These are phyloP conservation scores for Fusarium compactum DNA, from an alignment of 2,329 filamentous ascomycete genomes.

Conservation along the genomic window DNA sequence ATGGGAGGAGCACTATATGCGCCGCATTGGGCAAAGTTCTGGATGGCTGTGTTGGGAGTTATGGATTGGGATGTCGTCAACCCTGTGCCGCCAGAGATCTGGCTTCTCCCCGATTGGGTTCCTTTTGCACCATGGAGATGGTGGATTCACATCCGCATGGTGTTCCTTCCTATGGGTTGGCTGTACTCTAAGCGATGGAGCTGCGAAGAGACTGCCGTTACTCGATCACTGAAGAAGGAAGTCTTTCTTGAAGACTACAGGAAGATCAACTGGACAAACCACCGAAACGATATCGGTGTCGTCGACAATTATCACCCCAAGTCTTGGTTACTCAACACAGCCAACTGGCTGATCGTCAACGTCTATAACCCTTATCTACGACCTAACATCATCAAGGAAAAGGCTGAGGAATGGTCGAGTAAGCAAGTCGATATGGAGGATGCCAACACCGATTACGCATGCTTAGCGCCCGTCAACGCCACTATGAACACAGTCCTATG, in stretches of 20 bases:
- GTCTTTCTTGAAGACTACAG: conserved; percentile 84
- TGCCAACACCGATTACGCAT: conserved; percentile 88
- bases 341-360: conserved; percentile 83
- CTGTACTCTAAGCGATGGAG: conserved; percentile 87
- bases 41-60: conserved; percentile 87
- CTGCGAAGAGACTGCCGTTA: conserved; percentile 80
- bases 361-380: conserved; percentile 86
- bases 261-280: conserved; percentile 78
- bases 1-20: conserved; percentile 85
- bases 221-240: conserved; percentile 80
- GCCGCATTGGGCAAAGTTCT: conserved; percentile 98
- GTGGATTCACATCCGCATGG: conserved; percentile 98
- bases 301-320: conserved; percentile 95
- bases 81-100: conserved; percentile 91
- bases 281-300: conserved; percentile 85
- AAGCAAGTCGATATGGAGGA: conserved; percentile 91
- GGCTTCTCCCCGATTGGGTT: conserved; percentile 92
- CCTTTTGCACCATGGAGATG: conserved; percentile 92
- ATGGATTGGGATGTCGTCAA: conserved; percentile 94
- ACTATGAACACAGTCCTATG: conserved; percentile 91
- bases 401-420: conserved; percentile 84
- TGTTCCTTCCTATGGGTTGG: conserved; percentile 94
- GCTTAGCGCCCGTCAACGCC: conserved; percentile 88
- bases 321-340: conserved; percentile 80
- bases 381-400: conserved; percentile 71